Evolutionary conservation across 2,329 filamentous ascomycete genomes (phyloP).

Genomic region (Alternaria ventricosa): DNA sequence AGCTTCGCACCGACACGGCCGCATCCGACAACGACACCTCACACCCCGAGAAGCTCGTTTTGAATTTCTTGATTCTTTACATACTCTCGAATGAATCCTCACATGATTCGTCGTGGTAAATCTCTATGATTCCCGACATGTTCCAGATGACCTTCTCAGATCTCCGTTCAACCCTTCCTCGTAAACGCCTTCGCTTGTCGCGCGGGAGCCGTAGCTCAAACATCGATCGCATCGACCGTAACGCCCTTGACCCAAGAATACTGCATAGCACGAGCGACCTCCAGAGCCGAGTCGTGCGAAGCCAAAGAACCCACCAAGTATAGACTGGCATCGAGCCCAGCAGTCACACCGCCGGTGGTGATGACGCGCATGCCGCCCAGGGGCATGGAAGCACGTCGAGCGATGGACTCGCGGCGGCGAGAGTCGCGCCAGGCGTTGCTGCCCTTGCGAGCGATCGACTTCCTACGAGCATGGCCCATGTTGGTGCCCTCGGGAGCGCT

Average conservation of each 20-base stretch:
- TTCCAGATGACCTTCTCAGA: slow-evolving; percentile 27
- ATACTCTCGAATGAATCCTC: slow-evolving; percentile 33
- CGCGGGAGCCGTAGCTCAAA: slow-evolving; percentile 58
- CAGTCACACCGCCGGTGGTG: slow-evolving; percentile 78
- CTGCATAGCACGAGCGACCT: slow-evolving; percentile 77
- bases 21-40: neutral
- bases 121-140: slow-evolving; percentile 35
- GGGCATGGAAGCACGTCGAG: slow-evolving; percentile 77
- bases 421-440: slow-evolving; percentile 81
- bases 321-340: slow-evolving; percentile 81
- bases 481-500: slow-evolving; percentile 62
- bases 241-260: slow-evolving; percentile 86
- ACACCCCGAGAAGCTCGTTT: neutral
- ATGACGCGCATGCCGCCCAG: slow-evolving; percentile 74
- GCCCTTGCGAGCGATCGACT: slow-evolving; percentile 70
- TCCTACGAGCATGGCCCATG: slow-evolving; percentile 47
- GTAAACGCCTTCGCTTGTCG: slow-evolving; percentile 34
- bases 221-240: slow-evolving; percentile 84
- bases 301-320: slow-evolving; percentile 87
- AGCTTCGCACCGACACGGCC: slow-evolving; percentile 2
- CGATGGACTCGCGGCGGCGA: slow-evolving; percentile 80
- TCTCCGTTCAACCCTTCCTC: slow-evolving; percentile 26
- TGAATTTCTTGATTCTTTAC: slow-evolving; percentile 13
- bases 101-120: slow-evolving; percentile 38
- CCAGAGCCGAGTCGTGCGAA: slow-evolving; percentile 75